Evolutionary conservation across 2,329 filamentous ascomycete species (phyloP).

Genomic region (Aspergillus phoenicis): DNA sequence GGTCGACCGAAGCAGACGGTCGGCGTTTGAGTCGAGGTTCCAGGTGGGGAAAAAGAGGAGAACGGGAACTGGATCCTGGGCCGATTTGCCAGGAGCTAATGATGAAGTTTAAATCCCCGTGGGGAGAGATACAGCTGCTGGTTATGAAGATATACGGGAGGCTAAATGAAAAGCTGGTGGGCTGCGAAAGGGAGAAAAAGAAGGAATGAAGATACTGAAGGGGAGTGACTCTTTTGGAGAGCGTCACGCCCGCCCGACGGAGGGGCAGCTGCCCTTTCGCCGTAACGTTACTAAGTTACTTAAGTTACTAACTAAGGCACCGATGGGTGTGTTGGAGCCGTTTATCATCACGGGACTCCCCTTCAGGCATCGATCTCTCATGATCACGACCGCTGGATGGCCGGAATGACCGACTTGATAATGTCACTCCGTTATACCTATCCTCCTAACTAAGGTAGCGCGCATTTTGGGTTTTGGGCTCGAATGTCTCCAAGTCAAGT

Average conservation of each 20-base stretch:
- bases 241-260: slow-evolving; percentile 1
- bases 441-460: background rate
- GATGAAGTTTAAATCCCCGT: slow-evolving; percentile 20
- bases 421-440: no score
- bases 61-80: slow-evolving; percentile 13
- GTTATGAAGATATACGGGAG: background rate
- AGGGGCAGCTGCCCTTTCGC: slow-evolving; percentile 4
- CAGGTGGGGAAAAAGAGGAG: slow-evolving; percentile 16
- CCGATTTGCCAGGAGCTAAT: slow-evolving; percentile 14
- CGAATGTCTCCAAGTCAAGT: background rate
- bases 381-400: background rate
- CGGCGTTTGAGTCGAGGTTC: slow-evolving; percentile 15
- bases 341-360: background rate
- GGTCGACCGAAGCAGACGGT: slow-evolving; percentile 11
- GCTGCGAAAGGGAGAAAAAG: slow-evolving; percentile 1
- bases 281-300: background rate
- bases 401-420: background rate
- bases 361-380: background rate
- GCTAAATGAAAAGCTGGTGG: background rate
- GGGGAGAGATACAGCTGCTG: slow-evolving; percentile 8
- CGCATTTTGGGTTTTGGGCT: background rate
- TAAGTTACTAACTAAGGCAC: background rate
- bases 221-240: background rate
- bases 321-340: background rate
- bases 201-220: slow-evolving; percentile 1